These are phyloP conservation scores for Tieghemiomyces parasiticus DNA, from an alignment of 192 early-diverging fungal species.

Conservation along the genomic window DNA sequence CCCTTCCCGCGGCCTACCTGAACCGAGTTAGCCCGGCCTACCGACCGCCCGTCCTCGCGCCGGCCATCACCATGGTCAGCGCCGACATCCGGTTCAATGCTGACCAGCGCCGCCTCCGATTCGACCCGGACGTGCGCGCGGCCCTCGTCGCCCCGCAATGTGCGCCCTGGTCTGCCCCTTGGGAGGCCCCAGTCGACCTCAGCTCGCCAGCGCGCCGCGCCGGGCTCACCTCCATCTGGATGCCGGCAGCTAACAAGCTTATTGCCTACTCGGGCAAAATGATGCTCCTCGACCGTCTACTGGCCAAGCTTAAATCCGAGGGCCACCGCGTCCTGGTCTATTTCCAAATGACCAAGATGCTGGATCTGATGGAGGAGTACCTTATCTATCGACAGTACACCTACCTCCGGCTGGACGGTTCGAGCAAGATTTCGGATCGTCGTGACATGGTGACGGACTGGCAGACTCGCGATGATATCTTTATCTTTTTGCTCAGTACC, in stretches of 20 bases:
- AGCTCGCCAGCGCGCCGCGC: slow-evolving; percentile 18
- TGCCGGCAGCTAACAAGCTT: slow-evolving; percentile 59
- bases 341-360: slow-evolving; percentile 86
- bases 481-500: slow-evolving; percentile 71
- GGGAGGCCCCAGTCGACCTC: neutral
- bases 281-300: slow-evolving; percentile 47
- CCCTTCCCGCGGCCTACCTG: slow-evolving; percentile 1
- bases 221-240: slow-evolving; percentile 47
- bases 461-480: slow-evolving; percentile 75
- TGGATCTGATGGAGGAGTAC: slow-evolving; percentile 81
- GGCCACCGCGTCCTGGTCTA: slow-evolving; percentile 69
- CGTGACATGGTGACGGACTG: slow-evolving; percentile 86
- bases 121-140: slow-evolving; percentile 17
- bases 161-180: neutral
- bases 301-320: slow-evolving; percentile 55
- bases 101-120: slow-evolving; percentile 31
- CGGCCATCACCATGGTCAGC: slow-evolving; percentile 43
- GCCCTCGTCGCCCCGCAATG: neutral
- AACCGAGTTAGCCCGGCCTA: slow-evolving; percentile 21
- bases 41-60: slow-evolving; percentile 37
- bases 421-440: slow-evolving; percentile 72
- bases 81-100: slow-evolving; percentile 40
- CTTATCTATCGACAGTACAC: slow-evolving; percentile 70
- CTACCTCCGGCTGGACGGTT: slow-evolving; percentile 80
- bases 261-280: slow-evolving; percentile 71